Base-by-base conservation (phyloP, 1,284 basidiomycete genomes). In the Xerocomus cyaneibrunnescens region DNA sequence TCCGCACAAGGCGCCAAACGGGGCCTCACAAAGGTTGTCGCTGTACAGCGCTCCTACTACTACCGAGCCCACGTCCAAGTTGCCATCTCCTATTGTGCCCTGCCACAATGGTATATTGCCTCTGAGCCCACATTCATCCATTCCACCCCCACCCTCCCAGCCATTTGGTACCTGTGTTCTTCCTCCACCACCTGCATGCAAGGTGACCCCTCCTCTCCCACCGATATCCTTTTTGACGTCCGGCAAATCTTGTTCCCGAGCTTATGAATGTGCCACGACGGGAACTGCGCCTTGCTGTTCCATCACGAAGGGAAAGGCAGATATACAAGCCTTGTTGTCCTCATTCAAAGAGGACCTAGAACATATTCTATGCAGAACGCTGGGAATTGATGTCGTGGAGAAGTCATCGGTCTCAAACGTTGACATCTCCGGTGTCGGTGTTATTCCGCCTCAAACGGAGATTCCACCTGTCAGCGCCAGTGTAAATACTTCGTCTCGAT, bases 261-360 rank as follows among this genome's bases (percentile, higher is more conserved):
- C 31, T 51, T 36, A 9, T 4, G 46, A 37, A 10, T 7, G 35
- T 45, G 21, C 14, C 5, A 45, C n/a, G 22, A 35, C 12, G 12
- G 38, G 12, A 21, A 6, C 14, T 17, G 39, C 31, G 3, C 58
- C 39, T 40, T 85, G 81, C 64, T 87, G 83, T 66, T 73, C 79
- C 7, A 62, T 80, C 10, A 60, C 74, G 5, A 71, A 80, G 50
- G 75, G 74, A 44, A 86, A 79, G 67, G 68, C 68, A 35, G 82
- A 85, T 52, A 70, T 88, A 23, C 73, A 80, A 56, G 53, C 54
- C 0, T 69, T 89, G 22, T 67, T 90, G 48, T 62, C 71, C 35
- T 73, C 72, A n/a, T 89, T 92, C 67, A 78, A 85, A 58, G 62
- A 65, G 16, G 80, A 88, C 55, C 69, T 89, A 25, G 76, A 83